phyloP scores from a whole-genome alignment of 129 eudicot genomes.

The Sambucus nigra region DNA sequence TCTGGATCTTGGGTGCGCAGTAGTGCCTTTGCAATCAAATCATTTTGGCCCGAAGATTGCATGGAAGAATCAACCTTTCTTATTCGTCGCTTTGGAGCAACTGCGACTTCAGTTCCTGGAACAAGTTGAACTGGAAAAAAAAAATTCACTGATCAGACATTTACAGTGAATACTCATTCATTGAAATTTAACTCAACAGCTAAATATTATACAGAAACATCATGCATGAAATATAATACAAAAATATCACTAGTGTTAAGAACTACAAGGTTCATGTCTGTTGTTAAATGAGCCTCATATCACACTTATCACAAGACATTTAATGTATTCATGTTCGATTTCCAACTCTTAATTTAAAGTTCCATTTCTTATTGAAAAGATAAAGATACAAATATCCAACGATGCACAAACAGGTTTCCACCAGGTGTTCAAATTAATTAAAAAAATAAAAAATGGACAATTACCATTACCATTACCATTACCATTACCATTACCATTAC shows the following conservation, averaged over 20 bases:
- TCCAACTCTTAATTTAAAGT: too few relatives aligned
- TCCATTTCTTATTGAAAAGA: too few relatives aligned
- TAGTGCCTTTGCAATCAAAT: constrained; percentile 42
- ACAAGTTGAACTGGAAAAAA: constrained; percentile 82
- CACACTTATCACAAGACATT: too few relatives aligned
- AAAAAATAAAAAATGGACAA: too few relatives aligned
- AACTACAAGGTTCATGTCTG: not conserved
- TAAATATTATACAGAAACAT: not conserved
- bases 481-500: too few relatives aligned
- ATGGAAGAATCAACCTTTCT: constrained; percentile 22
- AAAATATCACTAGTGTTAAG: not conserved
- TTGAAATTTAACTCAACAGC: not conserved
- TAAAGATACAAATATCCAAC: too few relatives aligned
- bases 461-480: too few relatives aligned
- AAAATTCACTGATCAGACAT: constrained; percentile 18
- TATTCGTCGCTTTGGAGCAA: constrained; percentile 87
- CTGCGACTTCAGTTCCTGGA: constrained; percentile 86
- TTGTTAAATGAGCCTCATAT: constrained; percentile 1
- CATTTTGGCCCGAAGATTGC: constrained; percentile 14
- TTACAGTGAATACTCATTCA: not conserved
- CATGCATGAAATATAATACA: too few relatives aligned
- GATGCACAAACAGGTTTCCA: too few relatives aligned
- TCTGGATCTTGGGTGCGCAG: constrained; percentile 81
- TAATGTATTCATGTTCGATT: too few relatives aligned
- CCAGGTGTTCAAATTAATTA: too few relatives aligned